Percentiles rank a stretch among this genome's conserved stretches.
Conservation (phyloP, 176 grass and related monocot genomes). For the Hordeum vulgare region MorexV3_pseudomolecules_assembly NC_058519.1:190846361-190846860, state of each 20-base stretch:
- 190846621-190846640: neutral
- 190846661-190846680: constrained; percentile 61
- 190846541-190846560: constrained; percentile 53
- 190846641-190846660: neutral
- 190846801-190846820: constrained; percentile 9
- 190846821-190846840: constrained; percentile 54
- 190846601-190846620: neutral
- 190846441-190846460: neutral
- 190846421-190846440: neutral
- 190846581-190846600: neutral
- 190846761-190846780: neutral
- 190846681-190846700: constrained; percentile 43
- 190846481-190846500: neutral
- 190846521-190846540: constrained; percentile 60
- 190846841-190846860: constrained; percentile 60
- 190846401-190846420: constrained; percentile 1
- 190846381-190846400: neutral
- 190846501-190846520: constrained; percentile 58
- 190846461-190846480: constrained; percentile 23
- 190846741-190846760: constrained; percentile 2
- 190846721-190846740: constrained; percentile 52
- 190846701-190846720: constrained; percentile 50
- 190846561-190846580: constrained; percentile 1
- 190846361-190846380: neutral
- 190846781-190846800: neutral